Base-by-base conservation (phyloP, 441 rosid species). In the Jatropha multifida region DNA sequence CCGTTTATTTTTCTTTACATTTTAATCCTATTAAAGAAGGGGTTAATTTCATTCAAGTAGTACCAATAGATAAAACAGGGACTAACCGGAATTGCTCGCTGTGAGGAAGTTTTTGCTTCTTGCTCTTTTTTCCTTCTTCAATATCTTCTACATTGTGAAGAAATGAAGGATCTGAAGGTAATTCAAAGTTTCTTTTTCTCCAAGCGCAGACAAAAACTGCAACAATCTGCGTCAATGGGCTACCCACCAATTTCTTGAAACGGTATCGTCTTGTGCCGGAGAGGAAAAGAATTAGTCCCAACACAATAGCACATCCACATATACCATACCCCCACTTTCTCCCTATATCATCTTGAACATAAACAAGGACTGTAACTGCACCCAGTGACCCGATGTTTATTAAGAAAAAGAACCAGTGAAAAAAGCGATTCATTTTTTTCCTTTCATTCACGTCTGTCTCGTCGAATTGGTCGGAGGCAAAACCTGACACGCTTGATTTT, bases 401-500 rank as follows among this genome's bases (percentile, higher is more conserved):
- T 56, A 91, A 81, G 82, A 94, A 94, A 81, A 92, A 92, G 90
- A 94, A 94, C 87, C 98, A 94, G 74, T 87, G 90, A 80, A 94
- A 94, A 87, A 94, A 94, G 46, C 83, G 77, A 42, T 79, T 76
- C 98, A 94, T 94, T 68, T 85, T 90, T 54, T 86, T 78, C 32
- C 76, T 80, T 80, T 94, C 98, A 20, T 71, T 77, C 3, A 78
- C 83, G 69, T 94, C 92, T 0, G 85, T 80, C 4, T 94, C 97
- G 56, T 92, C 94, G 81, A 94, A 94, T 18, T 94, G 98, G 78
- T 94, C 98, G 0, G 98, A 94, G 0, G 95, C 98, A 40, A 94
- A 94, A 6, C 97, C 98, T 0, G 98, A 94, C 4, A 94, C 98
- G 65, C 98, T 94, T 20, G 98, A 92, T 79, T 94, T 94, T 38